These are phyloP conservation scores for Scheffersomyces ergatensis DNA, from an alignment of 805 yeast species.

Conservation along the genomic window DNA sequence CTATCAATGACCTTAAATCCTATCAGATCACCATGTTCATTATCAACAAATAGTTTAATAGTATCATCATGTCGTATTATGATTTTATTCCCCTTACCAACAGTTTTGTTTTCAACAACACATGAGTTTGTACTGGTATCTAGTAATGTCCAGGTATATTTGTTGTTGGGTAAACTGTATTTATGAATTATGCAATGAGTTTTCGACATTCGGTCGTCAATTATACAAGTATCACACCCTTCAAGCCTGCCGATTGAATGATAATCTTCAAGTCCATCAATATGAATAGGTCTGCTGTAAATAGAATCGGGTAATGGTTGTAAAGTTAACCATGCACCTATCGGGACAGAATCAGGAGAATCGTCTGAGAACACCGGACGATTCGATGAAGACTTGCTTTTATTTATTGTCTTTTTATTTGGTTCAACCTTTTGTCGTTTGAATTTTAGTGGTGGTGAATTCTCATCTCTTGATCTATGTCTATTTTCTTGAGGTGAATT, in stretches of 20 bases:
- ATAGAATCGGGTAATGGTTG: slow-evolving; percentile 49
- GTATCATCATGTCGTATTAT: slow-evolving; percentile 64
- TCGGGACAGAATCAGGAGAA: slow-evolving; percentile 29
- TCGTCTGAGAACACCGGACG: not conserved
- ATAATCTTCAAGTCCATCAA: slow-evolving; percentile 69
- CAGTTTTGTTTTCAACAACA: slow-evolving; percentile 55
- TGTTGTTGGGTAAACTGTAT: slow-evolving; percentile 69
- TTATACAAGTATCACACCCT: slow-evolving; percentile 56
- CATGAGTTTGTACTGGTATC: slow-evolving; percentile 83
- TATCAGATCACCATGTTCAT: slow-evolving; percentile 46
- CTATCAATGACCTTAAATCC: slow-evolving; percentile 52
- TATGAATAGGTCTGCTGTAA: slow-evolving; percentile 44
- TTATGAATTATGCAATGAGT: slow-evolving; percentile 72
- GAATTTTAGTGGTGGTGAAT: not conserved
- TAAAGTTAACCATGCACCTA: slow-evolving; percentile 64
- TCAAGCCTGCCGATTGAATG: slow-evolving; percentile 74
- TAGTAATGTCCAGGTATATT: slow-evolving; percentile 75
- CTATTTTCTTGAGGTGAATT: not conserved
- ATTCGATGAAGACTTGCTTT: not conserved
- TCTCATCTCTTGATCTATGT: not conserved
- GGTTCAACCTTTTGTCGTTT: not conserved
- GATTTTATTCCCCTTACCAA: slow-evolving; percentile 63
- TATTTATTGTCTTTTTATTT: not conserved
- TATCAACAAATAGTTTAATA: slow-evolving; percentile 65
- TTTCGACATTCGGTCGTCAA: slow-evolving; percentile 79